Evolutionary conservation across 768 basidiomycete genomes (phyloP).

Genomic region (Crucibulum laeve): DNA sequence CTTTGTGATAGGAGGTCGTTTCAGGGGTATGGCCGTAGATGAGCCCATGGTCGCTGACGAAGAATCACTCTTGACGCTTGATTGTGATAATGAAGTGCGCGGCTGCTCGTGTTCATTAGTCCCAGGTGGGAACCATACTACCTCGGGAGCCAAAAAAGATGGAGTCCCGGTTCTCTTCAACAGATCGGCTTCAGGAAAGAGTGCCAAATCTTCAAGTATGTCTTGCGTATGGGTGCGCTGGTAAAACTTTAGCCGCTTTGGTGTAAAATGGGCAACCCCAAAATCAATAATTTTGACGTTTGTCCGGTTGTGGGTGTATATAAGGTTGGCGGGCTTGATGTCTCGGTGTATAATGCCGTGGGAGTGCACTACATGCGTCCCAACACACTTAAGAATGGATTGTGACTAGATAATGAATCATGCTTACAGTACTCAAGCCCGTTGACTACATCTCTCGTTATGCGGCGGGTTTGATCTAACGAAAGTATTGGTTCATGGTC

Average conservation of each 20-base stretch:
- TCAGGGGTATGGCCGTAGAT: slow-evolving; percentile 10
- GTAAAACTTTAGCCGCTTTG: slow-evolving; percentile 11
- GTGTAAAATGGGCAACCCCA: slow-evolving; percentile 44
- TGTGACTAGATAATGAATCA: no score
- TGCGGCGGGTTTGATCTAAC: slow-evolving; percentile 32
- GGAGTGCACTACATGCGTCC: slow-evolving; percentile 37
- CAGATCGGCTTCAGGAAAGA: slow-evolving; percentile 36
- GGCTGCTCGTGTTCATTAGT: not conserved
- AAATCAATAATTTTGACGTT: slow-evolving; percentile 92
- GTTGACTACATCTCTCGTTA: slow-evolving; percentile 36
- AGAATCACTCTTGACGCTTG: not conserved
- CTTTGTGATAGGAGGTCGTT: slow-evolving; percentile 37
- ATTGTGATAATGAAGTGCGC: not conserved
- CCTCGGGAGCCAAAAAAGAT: slow-evolving; percentile 40
- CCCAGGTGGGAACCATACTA: slow-evolving; percentile 34
- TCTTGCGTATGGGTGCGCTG: slow-evolving; percentile 2
- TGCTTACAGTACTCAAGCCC: slow-evolving; percentile 40
- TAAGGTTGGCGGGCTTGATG: slow-evolving; percentile 85
- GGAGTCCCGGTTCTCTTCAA: slow-evolving; percentile 36
- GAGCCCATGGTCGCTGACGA: not conserved
- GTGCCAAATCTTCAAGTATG: slow-evolving; percentile 18
- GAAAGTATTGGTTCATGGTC: slow-evolving; percentile 26
- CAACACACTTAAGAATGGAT: no score
- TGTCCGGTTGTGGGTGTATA: slow-evolving; percentile 45
- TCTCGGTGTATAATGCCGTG: slow-evolving; percentile 80